Percentiles rank a stretch among this genome's conserved stretches.
Conservation (phyloP, 2,329 filamentous ascomycete species). For the Ascochyta fabae region DNA sequence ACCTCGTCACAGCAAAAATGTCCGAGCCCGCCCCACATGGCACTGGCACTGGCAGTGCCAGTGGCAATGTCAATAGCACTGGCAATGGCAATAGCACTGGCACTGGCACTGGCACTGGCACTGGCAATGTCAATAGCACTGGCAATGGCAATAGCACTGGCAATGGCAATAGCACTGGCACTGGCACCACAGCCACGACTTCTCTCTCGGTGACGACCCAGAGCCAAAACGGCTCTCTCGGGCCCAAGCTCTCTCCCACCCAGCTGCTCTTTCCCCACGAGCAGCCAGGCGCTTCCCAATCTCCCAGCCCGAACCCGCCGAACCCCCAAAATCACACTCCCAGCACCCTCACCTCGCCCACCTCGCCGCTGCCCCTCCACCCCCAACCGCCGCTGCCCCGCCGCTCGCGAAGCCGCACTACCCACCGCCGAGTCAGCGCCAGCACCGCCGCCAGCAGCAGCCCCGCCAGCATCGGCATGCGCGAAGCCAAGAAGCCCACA, state of each 20-base stretch:
- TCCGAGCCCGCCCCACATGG: slow-evolving; percentile 36
- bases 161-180: slow-evolving; percentile 8
- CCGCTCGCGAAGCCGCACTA: slow-evolving; percentile 50
- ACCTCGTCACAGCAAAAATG: slow-evolving; percentile 30
- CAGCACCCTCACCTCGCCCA: slow-evolving; percentile 19
- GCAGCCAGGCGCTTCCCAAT: slow-evolving; percentile 16
- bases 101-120: slow-evolving; percentile 37
- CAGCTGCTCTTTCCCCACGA: slow-evolving; percentile 45
- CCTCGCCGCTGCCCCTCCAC: slow-evolving; percentile 24
- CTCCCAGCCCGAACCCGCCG: slow-evolving; percentile 11
- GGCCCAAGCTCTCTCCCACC: slow-evolving; percentile 48
- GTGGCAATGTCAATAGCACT: no score
- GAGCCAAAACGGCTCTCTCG: slow-evolving; percentile 52
- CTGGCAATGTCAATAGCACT: slow-evolving; percentile 10
- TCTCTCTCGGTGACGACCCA: slow-evolving; percentile 53
- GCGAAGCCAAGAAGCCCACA: slow-evolving; percentile 56
- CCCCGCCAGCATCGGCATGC: slow-evolving; percentile 68
- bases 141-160: no score
- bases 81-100: no score
- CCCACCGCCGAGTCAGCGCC: slow-evolving; percentile 78
- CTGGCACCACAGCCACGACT: slow-evolving; percentile 53
- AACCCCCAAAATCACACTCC: not conserved
- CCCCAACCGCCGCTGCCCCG: slow-evolving; percentile 22
- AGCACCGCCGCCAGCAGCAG: slow-evolving; percentile 85
- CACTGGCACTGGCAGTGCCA: slow-evolving; percentile 37